Conservation (phyloP, 768 basidiomycete species). For the Mrakia blollopis region DNA sequence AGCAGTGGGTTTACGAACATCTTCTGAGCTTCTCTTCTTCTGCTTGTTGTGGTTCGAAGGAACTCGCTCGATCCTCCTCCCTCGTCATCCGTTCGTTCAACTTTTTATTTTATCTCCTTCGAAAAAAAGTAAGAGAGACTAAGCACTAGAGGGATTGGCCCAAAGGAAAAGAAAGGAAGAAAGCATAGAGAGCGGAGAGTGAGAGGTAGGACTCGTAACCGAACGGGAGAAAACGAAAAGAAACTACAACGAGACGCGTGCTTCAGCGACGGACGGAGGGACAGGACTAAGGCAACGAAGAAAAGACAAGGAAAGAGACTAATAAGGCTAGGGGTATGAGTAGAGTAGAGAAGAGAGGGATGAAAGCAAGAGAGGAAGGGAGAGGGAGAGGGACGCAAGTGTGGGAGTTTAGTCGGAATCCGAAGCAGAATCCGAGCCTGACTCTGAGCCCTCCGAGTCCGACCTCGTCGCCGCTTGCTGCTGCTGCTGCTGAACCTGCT, state of each 20-base stretch:
- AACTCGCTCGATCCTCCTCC: neutral
- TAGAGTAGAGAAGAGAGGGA: neutral
- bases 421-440: constrained; percentile 18
- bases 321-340: neutral
- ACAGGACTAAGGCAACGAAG: neutral
- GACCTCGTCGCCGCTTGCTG: neutral
- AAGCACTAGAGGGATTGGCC: neutral
- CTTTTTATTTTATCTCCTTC: neutral
- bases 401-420: constrained; percentile 10
- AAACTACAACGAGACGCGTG: neutral
- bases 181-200: neutral
- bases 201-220: no score
- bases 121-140: neutral
- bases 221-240: neutral
- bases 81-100: neutral
- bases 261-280: neutral
- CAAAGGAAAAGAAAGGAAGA: neutral
- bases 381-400: no score
- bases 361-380: neutral
- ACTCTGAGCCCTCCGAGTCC: constrained; percentile 16
- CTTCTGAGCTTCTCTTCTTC: neutral
- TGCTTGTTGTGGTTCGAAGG: neutral
- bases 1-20: constrained; percentile 5
- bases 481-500: neutral
- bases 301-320: neutral